Conservation (phyloP, 2,329 filamentous ascomycete species). For the Penicillium palitans region DNA sequence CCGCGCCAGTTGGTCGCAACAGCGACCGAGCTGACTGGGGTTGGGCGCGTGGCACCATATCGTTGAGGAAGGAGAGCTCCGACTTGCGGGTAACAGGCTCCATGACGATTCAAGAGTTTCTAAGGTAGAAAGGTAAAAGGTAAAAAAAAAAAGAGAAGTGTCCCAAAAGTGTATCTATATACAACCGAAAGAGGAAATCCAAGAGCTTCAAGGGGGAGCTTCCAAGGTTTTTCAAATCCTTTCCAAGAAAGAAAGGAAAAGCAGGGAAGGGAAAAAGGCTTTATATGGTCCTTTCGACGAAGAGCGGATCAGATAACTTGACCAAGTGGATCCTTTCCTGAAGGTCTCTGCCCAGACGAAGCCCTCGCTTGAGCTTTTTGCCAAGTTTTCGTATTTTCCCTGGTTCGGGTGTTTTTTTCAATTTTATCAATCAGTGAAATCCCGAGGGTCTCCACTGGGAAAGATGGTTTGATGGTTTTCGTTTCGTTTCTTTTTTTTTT, state of each 20-base stretch:
- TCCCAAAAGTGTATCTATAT: neutral
- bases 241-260: neutral
- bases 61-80: constrained; percentile 30
- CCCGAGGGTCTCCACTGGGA: constrained; percentile 11
- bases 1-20: constrained; percentile 55
- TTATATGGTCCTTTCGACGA: constrained; percentile 5
- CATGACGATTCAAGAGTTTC: constrained; percentile 10
- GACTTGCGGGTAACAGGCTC: constrained; percentile 24
- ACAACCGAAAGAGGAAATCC: neutral
- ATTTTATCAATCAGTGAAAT: constrained; percentile 28
- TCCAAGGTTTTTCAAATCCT: constrained; percentile 9
- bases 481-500: neutral
- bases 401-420: constrained; percentile 6
- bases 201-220: neutral
- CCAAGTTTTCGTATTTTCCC: constrained; percentile 13
- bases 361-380: constrained; percentile 10
- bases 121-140: neutral
- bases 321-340: constrained; percentile 15
- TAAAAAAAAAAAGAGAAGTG: neutral
- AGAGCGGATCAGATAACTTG: constrained; percentile 30
- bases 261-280: constrained; percentile 3
- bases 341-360: neutral
- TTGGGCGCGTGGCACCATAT: constrained; percentile 26
- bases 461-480: no score
- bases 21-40: constrained; percentile 38